These are phyloP conservation scores for Bruguiera parviflora DNA, from an alignment of 345 rosid species.

Conservation along the genomic window DNA sequence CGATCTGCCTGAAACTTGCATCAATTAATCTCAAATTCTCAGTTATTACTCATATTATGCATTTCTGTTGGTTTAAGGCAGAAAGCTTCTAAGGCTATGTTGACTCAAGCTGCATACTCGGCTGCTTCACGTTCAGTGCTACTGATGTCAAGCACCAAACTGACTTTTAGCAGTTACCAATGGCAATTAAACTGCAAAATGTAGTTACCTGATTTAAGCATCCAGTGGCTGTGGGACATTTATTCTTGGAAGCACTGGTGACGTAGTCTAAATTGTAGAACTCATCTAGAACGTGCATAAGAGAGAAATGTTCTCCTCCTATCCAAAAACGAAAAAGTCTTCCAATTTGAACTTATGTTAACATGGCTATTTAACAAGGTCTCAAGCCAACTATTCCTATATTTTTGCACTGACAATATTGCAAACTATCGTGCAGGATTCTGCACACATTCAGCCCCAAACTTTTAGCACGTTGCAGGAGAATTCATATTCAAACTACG, in stretches of 20 bases:
- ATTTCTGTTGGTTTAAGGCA: too few species aligned
- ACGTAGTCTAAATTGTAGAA: constrained; percentile 88
- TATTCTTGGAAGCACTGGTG: constrained; percentile 86
- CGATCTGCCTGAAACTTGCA: too few species aligned
- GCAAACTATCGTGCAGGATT: constrained; percentile 84
- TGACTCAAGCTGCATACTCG: not conserved
- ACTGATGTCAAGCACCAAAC: not conserved
- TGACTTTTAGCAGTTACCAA: not conserved
- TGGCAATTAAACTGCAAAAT: not conserved
- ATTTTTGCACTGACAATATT: constrained; percentile 90
- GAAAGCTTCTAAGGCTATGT: too few species aligned
- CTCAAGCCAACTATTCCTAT: constrained; percentile 98
- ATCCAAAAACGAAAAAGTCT: constrained; percentile 65
- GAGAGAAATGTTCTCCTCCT: constrained; percentile 64
- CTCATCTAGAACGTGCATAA: constrained; percentile 57
- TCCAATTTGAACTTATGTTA: constrained; percentile 91
- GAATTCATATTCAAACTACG: constrained; percentile 4
- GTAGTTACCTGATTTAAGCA: constrained; percentile 86
- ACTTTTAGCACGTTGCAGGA: not conserved
- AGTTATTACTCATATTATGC: too few species aligned
- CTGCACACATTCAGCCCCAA: constrained; percentile 63
- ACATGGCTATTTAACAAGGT: constrained; percentile 84
- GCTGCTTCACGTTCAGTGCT: not conserved
- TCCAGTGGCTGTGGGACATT: constrained; percentile 92
- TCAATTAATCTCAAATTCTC: too few species aligned